Evolutionary conservation across 768 basidiomycete genomes (phyloP).

Genomic region (Tylopilus vinaceipallidus): DNA sequence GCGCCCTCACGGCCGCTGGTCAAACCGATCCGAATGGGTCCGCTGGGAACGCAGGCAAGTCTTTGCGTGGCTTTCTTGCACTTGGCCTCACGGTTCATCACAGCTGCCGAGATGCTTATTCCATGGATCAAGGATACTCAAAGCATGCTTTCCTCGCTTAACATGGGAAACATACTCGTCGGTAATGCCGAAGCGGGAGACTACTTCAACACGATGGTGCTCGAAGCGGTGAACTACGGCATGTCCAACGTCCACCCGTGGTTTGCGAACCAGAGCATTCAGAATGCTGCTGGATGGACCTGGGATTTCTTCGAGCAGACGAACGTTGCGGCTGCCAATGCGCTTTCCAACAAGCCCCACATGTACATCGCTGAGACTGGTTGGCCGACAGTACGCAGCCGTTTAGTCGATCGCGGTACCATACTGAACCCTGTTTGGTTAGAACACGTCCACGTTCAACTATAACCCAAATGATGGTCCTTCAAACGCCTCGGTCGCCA

Average conservation of each 20-base stretch:
- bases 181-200: conserved; percentile 86
- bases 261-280: conserved; percentile 80
- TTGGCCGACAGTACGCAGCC: conserved; percentile 64
- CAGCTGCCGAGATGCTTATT: conserved; percentile 63
- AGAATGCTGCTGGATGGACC: conserved; percentile 79
- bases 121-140: conserved; percentile 67
- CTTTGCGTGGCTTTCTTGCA: not conserved
- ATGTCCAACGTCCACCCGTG: conserved; percentile 93
- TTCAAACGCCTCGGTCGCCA: conserved; percentile 55
- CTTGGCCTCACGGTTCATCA: not conserved
- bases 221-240: conserved; percentile 66
- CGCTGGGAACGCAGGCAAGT: conserved; percentile 45
- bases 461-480: conserved; percentile 65
- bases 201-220: conserved; percentile 73
- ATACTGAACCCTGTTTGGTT: conserved; percentile 3
- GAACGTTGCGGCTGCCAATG: conserved; percentile 57
- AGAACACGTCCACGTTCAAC: conserved; percentile 57
- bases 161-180: conserved; percentile 62
- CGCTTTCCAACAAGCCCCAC: conserved; percentile 65
- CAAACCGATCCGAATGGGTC: conserved; percentile 54
- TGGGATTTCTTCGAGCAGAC: conserved; percentile 66
- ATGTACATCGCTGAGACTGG: conserved; percentile 96
- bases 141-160: conserved; percentile 51
- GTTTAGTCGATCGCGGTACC: not conserved
- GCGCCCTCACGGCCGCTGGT: conserved; percentile 55